These are phyloP conservation scores for Ceratocystis cacaofunesta DNA, from an alignment of 2,329 filamentous ascomycete genomes.

Conservation along the genomic window DNA sequence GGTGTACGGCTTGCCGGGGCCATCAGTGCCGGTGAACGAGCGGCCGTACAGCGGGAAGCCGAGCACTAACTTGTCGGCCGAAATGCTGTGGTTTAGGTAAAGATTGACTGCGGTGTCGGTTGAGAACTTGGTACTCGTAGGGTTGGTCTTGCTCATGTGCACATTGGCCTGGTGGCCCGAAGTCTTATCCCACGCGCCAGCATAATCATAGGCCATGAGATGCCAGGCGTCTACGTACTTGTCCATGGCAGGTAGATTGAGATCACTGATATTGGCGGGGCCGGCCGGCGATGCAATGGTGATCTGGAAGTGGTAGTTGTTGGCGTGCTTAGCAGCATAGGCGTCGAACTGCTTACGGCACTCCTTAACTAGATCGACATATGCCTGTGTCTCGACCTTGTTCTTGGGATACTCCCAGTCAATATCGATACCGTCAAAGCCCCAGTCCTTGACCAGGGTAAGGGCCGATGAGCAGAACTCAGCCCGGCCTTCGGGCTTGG, in stretches of 20 bases:
- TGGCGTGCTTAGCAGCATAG: constrained; percentile 27
- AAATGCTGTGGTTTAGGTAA: constrained; percentile 40
- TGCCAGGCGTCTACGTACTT: constrained; percentile 43
- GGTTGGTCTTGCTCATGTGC: constrained; percentile 31
- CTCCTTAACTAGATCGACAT: constrained; percentile 30
- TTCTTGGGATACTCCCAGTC: constrained; percentile 41
- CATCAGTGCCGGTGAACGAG: constrained; percentile 44
- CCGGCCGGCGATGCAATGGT: constrained; percentile 38
- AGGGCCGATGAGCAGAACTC: constrained; percentile 56
- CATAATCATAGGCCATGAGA: constrained; percentile 56
- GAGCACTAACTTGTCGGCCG: constrained; percentile 52
- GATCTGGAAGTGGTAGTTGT: constrained; percentile 34
- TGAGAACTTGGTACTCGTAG: constrained; percentile 50
- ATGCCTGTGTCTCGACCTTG: constrained; percentile 27
- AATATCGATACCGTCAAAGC: constrained; percentile 41
- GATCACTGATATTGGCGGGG: constrained; percentile 32
- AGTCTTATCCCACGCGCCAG: constrained; percentile 49
- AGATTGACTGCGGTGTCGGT: constrained; percentile 49
- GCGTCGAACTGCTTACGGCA: constrained; percentile 31
- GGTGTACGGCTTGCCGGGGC: constrained; percentile 47
- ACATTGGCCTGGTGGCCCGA: constrained; percentile 56
- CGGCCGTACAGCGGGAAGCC: constrained; percentile 74
- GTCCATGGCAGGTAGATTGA: constrained; percentile 42
- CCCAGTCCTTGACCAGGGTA: constrained; percentile 52
- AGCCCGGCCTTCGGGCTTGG: constrained; percentile 44